phyloP scores from a whole-genome alignment of 148 eudicot species.

The Linanthus parryae region DNA sequence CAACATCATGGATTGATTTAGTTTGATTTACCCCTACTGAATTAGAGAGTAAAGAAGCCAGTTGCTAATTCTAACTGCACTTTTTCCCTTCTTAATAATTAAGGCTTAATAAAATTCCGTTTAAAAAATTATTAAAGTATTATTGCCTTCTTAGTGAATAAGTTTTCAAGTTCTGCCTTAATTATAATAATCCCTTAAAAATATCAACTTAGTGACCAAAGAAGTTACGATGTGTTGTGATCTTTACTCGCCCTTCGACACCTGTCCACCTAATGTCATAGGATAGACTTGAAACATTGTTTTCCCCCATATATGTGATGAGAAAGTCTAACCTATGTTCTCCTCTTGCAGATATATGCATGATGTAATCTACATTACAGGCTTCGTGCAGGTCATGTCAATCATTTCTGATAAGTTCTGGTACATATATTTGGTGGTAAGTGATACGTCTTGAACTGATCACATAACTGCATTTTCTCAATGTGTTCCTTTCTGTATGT shows the following conservation, averaged over 20 bases:
- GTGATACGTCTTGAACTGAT: conserved; percentile 15
- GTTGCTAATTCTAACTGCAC: no score
- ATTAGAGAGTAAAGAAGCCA: no score
- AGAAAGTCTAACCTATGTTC: conserved; percentile 1
- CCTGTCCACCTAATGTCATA: background rate
- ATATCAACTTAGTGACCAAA: no score
- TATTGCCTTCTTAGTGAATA: no score
- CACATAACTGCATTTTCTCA: conserved; percentile 2
- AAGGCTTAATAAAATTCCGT: no score
- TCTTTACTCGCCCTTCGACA: background rate
- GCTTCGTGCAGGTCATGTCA: conserved; percentile 73
- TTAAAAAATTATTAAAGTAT: no score
- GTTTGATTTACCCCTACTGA: no score
- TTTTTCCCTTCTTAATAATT: no score
- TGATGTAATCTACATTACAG: conserved; percentile 83
- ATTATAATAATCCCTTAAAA: no score
- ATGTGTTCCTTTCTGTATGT: no score
- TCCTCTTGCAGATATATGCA: conserved; percentile 72
- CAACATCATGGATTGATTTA: no score
- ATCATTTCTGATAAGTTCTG: conserved; percentile 85
- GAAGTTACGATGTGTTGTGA: background rate
- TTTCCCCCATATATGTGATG: background rate
- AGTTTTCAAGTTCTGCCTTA: no score
- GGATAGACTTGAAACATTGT: background rate
- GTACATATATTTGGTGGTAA: conserved; percentile 89